Conservation (phyloP, 495 filamentous ascomycete genomes). For the Aspergillus leporis region DNA sequence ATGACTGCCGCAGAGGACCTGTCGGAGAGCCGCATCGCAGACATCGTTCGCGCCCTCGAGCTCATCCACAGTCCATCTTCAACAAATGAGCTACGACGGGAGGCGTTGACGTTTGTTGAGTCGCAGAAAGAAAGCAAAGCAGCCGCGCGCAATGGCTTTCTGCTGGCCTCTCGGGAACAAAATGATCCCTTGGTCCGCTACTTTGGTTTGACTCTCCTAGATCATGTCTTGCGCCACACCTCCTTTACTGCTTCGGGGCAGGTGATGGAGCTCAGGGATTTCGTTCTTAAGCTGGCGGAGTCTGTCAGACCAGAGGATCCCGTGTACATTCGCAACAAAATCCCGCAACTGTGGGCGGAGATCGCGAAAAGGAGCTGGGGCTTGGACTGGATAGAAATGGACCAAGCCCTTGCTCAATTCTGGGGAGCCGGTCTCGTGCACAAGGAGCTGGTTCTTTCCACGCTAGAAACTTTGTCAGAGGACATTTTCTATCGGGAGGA, state of each 20-base stretch:
- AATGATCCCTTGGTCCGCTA: constrained; percentile 83
- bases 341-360: constrained; percentile 94
- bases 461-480: constrained; percentile 92
- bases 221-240: constrained; percentile 80
- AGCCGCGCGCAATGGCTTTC: constrained; percentile 83
- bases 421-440: constrained; percentile 76
- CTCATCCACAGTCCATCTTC: constrained; percentile 82
- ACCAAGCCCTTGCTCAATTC: constrained; percentile 73
- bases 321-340: constrained; percentile 84
- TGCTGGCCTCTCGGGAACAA: constrained; percentile 68
- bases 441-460: constrained; percentile 76
- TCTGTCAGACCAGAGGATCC: constrained; percentile 72
- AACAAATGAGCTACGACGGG: constrained; percentile 76
- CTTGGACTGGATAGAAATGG: constrained; percentile 92
- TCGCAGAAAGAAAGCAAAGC: constrained; percentile 72
- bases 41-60: constrained; percentile 78
- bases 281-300: constrained; percentile 78
- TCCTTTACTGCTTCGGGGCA: constrained; percentile 70
- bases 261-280: constrained; percentile 61
- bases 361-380: constrained; percentile 92
- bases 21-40: constrained; percentile 44
- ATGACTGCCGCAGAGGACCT: constrained; percentile 45
- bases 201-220: constrained; percentile 88
- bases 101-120: constrained; percentile 83
- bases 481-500: constrained; percentile 93